These are phyloP conservation scores for Cucumis cinereus DNA, from an alignment of 306 rosid genomes.

Conservation along the genomic window DNA sequence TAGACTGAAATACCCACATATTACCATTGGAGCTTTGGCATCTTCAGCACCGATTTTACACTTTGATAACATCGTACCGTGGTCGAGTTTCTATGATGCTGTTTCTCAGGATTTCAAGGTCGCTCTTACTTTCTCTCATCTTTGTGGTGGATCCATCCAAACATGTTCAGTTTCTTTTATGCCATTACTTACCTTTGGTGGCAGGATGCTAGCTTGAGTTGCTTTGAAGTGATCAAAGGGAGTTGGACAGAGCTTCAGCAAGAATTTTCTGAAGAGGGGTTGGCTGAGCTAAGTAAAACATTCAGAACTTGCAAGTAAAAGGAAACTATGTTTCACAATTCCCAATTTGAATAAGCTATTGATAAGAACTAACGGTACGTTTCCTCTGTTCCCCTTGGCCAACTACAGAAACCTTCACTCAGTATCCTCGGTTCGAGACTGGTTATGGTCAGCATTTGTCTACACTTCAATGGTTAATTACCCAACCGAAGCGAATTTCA, in stretches of 20 bases:
- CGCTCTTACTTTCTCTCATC: not conserved
- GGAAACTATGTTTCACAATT: not conserved
- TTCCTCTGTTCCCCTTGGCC: not conserved
- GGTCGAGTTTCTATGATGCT: slow-evolving; percentile 8
- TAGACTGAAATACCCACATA: slow-evolving; percentile 39
- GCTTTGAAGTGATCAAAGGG: slow-evolving; percentile 10
- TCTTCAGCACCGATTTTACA: slow-evolving; percentile 40
- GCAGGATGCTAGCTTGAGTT: slow-evolving; percentile 4
- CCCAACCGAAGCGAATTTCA: slow-evolving; percentile 2
- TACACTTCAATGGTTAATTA: slow-evolving; percentile 8
- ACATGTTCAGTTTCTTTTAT: not conserved
- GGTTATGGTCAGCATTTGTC: slow-evolving; percentile 10
- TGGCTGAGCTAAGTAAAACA: slow-evolving; percentile 4
- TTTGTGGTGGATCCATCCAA: not conserved
- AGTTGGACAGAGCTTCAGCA: slow-evolving; percentile 6
- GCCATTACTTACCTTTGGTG: not conserved
- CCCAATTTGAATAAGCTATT: not conserved
- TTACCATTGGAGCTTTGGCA: slow-evolving; percentile 31
- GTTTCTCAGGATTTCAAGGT: slow-evolving; percentile 25
- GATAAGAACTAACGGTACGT: not conserved
- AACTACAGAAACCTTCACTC: not conserved
- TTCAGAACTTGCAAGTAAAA: slow-evolving; percentile 8
- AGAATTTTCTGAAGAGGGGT: not conserved
- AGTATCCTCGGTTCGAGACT: not conserved
- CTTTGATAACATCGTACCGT: slow-evolving; percentile 27